These are phyloP conservation scores for Tetracladium setigerum DNA, from an alignment of 495 filamentous ascomycete genomes.

Conservation along the genomic window DNA sequence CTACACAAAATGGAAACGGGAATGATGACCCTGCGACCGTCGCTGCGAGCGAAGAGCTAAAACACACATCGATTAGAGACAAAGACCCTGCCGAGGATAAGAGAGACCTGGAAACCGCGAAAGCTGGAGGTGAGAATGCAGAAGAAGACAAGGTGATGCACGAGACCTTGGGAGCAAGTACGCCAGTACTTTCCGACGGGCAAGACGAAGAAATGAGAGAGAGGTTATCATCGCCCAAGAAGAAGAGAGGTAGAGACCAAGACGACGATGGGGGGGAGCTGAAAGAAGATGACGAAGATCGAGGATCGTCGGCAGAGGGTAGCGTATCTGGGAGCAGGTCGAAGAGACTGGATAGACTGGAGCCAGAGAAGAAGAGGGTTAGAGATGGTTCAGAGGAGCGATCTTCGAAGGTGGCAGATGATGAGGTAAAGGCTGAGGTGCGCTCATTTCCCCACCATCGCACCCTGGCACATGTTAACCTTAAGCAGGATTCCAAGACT, in stretches of 20 bases:
- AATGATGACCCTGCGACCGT: conserved; percentile 48
- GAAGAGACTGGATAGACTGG: conserved; percentile 26
- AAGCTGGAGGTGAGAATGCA: conserved; percentile 5
- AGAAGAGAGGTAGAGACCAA: conserved; percentile 47
- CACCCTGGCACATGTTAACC: conserved; percentile 2
- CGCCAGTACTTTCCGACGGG: conserved; percentile 26
- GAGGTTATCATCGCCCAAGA: conserved; percentile 45
- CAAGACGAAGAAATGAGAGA: conserved; percentile 34
- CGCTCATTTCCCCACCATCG: neutral
- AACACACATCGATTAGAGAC: conserved; percentile 46
- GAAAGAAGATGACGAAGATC: conserved; percentile 22
- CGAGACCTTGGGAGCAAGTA: conserved; percentile 15
- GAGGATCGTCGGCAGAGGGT: conserved; percentile 30
- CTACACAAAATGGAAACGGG: conserved; percentile 2
- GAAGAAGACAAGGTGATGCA: conserved; percentile 18
- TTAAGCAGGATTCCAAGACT: conserved; percentile 1
- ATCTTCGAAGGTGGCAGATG: conserved; percentile 7
- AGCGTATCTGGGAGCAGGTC: conserved; percentile 28
- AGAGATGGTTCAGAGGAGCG: conserved; percentile 29
- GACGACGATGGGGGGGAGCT: conserved; percentile 35
- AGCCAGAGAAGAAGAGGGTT: conserved; percentile 49
- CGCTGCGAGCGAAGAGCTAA: conserved; percentile 45
- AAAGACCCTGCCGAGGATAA: conserved; percentile 21
- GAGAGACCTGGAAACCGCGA: neutral
- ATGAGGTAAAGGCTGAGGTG: conserved; percentile 6